A percentile compares a stretch with the other conserved stretches of the same genome.
Evolutionary conservation across 352 stramenopile genomes (phyloP).

Genomic region (Phytophthora macrochlamydospora): DNA sequence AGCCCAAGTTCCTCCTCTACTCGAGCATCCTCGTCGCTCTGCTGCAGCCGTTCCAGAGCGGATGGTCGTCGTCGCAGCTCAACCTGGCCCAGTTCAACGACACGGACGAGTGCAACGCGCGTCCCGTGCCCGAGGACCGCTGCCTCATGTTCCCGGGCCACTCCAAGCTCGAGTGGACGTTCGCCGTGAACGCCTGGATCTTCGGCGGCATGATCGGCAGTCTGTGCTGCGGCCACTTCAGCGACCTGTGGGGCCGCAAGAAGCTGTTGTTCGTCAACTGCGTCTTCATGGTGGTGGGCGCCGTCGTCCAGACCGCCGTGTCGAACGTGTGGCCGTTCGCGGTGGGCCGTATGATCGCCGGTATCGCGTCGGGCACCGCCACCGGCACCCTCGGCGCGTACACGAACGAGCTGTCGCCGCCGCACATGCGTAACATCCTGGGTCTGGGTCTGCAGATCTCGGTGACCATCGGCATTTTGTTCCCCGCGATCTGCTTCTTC

Average conservation of each 20-base stretch:
- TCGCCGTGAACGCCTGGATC: slow-evolving; percentile 44
- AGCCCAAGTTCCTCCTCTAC: slow-evolving; percentile 46
- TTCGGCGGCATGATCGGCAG: slow-evolving; percentile 56
- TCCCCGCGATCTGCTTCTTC: slow-evolving; percentile 24
- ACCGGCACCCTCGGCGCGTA: slow-evolving; percentile 17
- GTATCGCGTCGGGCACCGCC: slow-evolving; percentile 14
- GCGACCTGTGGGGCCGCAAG: slow-evolving; percentile 27
- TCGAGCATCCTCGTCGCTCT: slow-evolving; percentile 37
- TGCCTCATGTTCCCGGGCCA: slow-evolving; percentile 19
- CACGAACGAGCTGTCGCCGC: slow-evolving; percentile 20
- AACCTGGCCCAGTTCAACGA: slow-evolving; percentile 50
- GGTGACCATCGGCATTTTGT: slow-evolving; percentile 25
- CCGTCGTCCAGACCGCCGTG: slow-evolving; percentile 26
- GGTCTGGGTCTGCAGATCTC: slow-evolving; percentile 33
- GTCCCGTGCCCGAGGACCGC: slow-evolving; percentile 10
- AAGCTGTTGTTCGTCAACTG: slow-evolving; percentile 34
- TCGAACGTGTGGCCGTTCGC: slow-evolving; percentile 26
- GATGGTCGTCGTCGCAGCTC: slow-evolving; percentile 57
- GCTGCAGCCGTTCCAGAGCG: slow-evolving; percentile 49
- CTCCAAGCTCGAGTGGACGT: slow-evolving; percentile 22
- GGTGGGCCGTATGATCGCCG: slow-evolving; percentile 14
- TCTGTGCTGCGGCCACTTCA: slow-evolving; percentile 39
- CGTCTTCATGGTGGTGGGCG: slow-evolving; percentile 41
- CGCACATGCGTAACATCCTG: slow-evolving; percentile 27
- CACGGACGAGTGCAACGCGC: slow-evolving; percentile 38